Evolutionary conservation across 2,329 filamentous ascomycete species (phyloP).

Genomic region (Monascus ruber): DNA sequence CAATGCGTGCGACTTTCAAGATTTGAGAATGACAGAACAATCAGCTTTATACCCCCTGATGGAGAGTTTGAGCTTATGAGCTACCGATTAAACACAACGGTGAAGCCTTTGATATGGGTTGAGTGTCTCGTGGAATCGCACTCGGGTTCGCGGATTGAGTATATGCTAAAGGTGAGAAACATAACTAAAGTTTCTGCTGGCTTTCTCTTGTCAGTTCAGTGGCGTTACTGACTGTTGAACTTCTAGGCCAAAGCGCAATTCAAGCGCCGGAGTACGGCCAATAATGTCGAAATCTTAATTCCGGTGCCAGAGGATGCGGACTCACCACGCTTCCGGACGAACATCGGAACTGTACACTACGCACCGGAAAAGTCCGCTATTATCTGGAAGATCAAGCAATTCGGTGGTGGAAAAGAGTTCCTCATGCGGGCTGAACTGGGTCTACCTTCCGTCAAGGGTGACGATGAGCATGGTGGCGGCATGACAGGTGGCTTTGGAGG

Average conservation of each 20-base stretch:
- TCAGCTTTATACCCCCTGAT: conserved; percentile 96
- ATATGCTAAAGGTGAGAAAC: conserved; percentile 71
- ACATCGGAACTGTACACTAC: conserved; percentile 94
- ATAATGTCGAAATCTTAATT: conserved; percentile 97
- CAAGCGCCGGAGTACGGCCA: conserved; percentile 92
- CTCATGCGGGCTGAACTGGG: conserved; percentile 96
- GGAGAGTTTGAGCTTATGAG: conserved; percentile 99
- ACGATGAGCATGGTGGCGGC: conserved; percentile 88
- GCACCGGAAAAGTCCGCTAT: conserved; percentile 95
- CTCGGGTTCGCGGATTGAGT: conserved; percentile 90
- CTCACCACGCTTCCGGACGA: conserved; percentile 89
- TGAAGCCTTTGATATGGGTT: conserved; percentile 98
- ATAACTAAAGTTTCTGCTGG: background rate
- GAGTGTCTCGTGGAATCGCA: conserved; percentile 96
- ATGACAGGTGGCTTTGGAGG: conserved; percentile 97
- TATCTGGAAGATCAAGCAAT: conserved; percentile 99
- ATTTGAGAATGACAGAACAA: conserved; percentile 97
- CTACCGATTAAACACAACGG: conserved; percentile 95
- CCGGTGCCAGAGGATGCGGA: conserved; percentile 96
- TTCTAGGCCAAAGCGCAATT: conserved; percentile 77
- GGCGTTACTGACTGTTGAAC: background rate
- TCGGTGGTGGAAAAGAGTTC: conserved; percentile 96
- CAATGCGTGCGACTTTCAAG: conserved; percentile 91
- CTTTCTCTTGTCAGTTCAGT: background rate
- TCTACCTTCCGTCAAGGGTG: conserved; percentile 82